A percentile compares a stretch with the other conserved stretches of the same genome.
Evolutionary conservation across 768 basidiomycete genomes (phyloP).

Genomic region (Mycena maculata): DNA sequence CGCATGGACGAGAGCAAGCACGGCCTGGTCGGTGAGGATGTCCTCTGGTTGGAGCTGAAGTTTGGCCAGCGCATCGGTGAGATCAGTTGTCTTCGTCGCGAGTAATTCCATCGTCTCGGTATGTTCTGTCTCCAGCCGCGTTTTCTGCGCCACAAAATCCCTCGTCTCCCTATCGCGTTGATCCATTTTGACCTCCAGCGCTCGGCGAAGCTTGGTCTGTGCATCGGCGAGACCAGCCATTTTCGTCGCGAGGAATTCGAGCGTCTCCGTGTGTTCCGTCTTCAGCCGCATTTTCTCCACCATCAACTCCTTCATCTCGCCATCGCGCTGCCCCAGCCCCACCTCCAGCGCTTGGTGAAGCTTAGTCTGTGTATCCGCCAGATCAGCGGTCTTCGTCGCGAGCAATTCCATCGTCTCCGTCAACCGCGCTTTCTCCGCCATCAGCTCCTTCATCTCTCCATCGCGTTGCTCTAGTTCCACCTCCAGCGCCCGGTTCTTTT

Average conservation of each 20-base stretch:
- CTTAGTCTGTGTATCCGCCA: constrained; percentile 10
- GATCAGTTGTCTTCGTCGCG: constrained; percentile 1
- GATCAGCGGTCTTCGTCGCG: constrained; percentile 3
- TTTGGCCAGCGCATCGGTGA: constrained; percentile 8
- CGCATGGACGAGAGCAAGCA: constrained; percentile 54
- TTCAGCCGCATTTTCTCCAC: no score
- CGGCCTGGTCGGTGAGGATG: constrained; percentile 35
- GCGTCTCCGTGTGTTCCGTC: no score
- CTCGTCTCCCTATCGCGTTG: not conserved
- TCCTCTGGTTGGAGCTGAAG: not conserved
- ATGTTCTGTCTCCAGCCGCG: constrained; percentile 15
- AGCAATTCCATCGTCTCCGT: constrained; percentile 4
- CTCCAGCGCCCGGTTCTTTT: constrained; percentile 17
- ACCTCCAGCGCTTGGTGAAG: no score
- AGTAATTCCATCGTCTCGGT: constrained; percentile 4
- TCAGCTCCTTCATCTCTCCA: not conserved
- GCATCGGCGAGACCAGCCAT: no score
- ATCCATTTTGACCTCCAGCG: constrained; percentile 11
- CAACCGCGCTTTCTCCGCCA: constrained; percentile 21
- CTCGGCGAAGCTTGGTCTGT: no score
- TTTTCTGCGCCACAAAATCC: constrained; percentile 18
- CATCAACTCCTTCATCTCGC: no score
- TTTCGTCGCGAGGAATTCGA: no score
- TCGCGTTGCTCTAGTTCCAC: constrained; percentile 6
- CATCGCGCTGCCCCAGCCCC: no score